A percentile compares a stretch with the other conserved stretches of the same genome.
phyloP scores from a whole-genome alignment of 305 asterid species.

The Ajuga reptans region DNA sequence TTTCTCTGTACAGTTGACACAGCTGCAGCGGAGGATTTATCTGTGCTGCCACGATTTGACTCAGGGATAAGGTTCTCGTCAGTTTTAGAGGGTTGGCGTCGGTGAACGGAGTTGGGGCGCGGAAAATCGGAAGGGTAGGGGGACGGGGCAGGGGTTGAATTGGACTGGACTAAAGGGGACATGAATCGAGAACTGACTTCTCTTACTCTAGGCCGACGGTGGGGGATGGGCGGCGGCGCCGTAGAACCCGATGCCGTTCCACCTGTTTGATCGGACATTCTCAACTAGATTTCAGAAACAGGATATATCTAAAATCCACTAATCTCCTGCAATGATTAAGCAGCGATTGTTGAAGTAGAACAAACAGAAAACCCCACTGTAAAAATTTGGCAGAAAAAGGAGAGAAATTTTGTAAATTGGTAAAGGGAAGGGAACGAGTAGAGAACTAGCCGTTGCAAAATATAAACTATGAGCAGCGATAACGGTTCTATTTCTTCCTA shows the following conservation, averaged over 20 bases:
- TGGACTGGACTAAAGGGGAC: slow-evolving; percentile 54
- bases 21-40: slow-evolving; percentile 17
- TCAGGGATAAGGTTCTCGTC: slow-evolving; percentile 40
- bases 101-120: slow-evolving; percentile 45
- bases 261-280: slow-evolving; percentile 28
- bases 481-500: slow-evolving; percentile 21
- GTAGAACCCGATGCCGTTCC: slow-evolving; percentile 17
- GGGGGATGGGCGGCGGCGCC: slow-evolving; percentile 34
- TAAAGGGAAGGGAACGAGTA: neutral
- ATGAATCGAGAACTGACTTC: slow-evolving; percentile 83
- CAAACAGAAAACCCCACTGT: neutral
- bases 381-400: slow-evolving; percentile 16
- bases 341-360: slow-evolving; percentile 22
- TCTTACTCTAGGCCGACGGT: slow-evolving; percentile 61
- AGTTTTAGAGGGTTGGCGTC: slow-evolving; percentile 34
- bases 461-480: neutral
- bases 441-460: slow-evolving; percentile 31
- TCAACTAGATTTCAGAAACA: neutral
- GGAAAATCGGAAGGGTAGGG: slow-evolving; percentile 32
- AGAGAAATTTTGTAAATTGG: neutral
- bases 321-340: neutral
- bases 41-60: slow-evolving; percentile 30
- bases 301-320: neutral
- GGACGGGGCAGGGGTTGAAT: slow-evolving; percentile 34
- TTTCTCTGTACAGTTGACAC: slow-evolving; percentile 34